Conservation (phyloP, 2,329 filamentous ascomycete genomes). For the Trichoderma koningii region DNA sequence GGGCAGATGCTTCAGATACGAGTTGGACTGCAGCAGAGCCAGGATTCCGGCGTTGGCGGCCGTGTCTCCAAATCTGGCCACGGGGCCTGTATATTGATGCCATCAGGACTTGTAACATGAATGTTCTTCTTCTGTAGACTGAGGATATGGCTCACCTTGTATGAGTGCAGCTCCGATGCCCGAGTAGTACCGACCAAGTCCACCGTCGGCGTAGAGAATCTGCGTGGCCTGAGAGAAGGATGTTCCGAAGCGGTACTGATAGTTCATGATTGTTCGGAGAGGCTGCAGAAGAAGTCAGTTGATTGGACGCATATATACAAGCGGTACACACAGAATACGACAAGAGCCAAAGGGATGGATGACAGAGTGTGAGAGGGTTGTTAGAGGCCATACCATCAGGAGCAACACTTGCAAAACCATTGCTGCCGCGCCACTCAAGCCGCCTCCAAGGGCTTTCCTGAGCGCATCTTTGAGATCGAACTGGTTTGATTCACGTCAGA, state of each 20-base stretch:
- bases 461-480: conserved; percentile 50
- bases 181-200: conserved; percentile 48
- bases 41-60: conserved; percentile 54
- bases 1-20: conserved; percentile 47
- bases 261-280: conserved; percentile 54
- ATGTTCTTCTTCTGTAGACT: not conserved
- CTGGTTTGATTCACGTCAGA: conserved; percentile 33
- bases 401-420: conserved; percentile 52
- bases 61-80: conserved; percentile 51
- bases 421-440: conserved; percentile 50
- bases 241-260: conserved; percentile 51
- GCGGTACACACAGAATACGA: not conserved
- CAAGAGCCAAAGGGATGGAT: not conserved
- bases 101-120: not conserved
- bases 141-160: conserved; percentile 40
- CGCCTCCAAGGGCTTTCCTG: conserved; percentile 48
- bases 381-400: conserved; percentile 45
- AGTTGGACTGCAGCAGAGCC: conserved; percentile 49
- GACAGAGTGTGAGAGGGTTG: not conserved
- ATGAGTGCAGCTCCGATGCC: conserved; percentile 49
- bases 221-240: conserved; percentile 44
- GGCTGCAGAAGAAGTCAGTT: conserved; percentile 38
- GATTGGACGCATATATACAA: no score
- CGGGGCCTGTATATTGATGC: conserved; percentile 40
- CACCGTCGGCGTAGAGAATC: conserved; percentile 47